Conservation (phyloP, 148 eudicot genomes). For the Rhododendron molle region DNA sequence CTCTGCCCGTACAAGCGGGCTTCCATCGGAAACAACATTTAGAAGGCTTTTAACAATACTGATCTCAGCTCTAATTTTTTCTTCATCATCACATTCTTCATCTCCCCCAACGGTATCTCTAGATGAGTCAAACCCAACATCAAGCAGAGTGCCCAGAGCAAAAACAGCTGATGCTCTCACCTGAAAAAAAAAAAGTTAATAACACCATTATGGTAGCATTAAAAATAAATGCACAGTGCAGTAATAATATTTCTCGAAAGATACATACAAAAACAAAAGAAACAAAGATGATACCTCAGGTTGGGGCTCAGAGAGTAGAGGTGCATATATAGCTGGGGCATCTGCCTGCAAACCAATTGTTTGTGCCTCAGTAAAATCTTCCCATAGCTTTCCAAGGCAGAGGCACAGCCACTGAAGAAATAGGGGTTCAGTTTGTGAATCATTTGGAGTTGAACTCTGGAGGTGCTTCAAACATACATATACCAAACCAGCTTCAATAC, state of each 20-base stretch:
- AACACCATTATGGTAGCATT: not conserved
- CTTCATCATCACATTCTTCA: constrained; percentile 87
- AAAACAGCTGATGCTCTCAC: constrained; percentile 93
- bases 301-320: constrained; percentile 74
- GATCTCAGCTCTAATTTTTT: constrained; percentile 67
- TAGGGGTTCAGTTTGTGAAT: constrained; percentile 73
- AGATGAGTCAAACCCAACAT: constrained; percentile 75
- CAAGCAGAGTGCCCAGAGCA: constrained; percentile 85
- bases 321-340: constrained; percentile 64
- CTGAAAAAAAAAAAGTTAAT: constrained; percentile 32
- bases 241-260: not conserved
- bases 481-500: constrained; percentile 76
- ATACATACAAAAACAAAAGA: not conserved
- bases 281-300: constrained; percentile 67
- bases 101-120: constrained; percentile 60
- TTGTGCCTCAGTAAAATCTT: constrained; percentile 85
- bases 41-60: constrained; percentile 71
- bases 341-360: constrained; percentile 63
- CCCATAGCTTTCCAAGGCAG: constrained; percentile 95
- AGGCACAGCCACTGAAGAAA: constrained; percentile 97
- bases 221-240: constrained; percentile 5
- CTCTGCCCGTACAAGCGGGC: constrained; percentile 93
- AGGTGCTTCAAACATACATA: constrained; percentile 86
- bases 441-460: constrained; percentile 65
- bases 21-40: constrained; percentile 86